Percentiles rank a stretch among this genome's conserved stretches.
Evolutionary conservation across 2,329 filamentous ascomycete genomes (phyloP).

Genomic region (Aspergillus pseudotamarii): DNA sequence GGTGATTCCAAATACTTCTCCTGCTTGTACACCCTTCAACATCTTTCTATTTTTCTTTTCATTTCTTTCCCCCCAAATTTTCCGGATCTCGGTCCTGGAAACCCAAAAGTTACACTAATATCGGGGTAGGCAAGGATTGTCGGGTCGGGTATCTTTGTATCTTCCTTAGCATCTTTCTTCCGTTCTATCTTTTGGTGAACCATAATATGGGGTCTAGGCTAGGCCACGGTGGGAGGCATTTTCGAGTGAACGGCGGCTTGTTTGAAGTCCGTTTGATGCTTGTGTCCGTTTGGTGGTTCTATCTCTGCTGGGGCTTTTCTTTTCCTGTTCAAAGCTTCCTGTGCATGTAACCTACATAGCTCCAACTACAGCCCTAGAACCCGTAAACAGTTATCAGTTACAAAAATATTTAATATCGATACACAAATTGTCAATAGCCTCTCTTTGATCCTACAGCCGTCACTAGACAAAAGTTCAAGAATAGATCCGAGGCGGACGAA

Average conservation of each 20-base stretch:
- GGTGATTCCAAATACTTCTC: not conserved
- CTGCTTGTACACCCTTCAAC: conserved; percentile 3
- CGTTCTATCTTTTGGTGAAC: not conserved
- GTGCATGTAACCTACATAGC: not conserved
- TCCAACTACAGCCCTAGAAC: not conserved
- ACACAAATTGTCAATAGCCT: not conserved
- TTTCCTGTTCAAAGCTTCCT: not conserved
- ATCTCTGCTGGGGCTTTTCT: not conserved
- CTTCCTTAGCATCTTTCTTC: not conserved
- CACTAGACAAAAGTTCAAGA: not conserved
- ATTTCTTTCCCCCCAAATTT: too few species aligned
- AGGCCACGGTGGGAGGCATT: not conserved
- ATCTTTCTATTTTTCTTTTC: not conserved
- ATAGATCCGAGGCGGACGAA: not conserved
- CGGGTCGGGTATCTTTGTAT: not conserved
- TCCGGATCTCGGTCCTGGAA: not conserved
- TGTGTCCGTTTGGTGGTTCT: not conserved
- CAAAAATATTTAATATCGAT: not conserved
- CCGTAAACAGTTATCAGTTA: not conserved
- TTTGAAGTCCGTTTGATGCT: not conserved
- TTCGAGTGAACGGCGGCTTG: conserved; percentile 6
- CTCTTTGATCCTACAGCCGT: not conserved
- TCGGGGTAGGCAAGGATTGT: conserved; percentile 7
- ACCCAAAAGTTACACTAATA: conserved; percentile 15
- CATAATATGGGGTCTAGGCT: not conserved